phyloP scores from a whole-genome alignment of 164 flowering plant genomes.

The Vitis labrusca region DNA sequence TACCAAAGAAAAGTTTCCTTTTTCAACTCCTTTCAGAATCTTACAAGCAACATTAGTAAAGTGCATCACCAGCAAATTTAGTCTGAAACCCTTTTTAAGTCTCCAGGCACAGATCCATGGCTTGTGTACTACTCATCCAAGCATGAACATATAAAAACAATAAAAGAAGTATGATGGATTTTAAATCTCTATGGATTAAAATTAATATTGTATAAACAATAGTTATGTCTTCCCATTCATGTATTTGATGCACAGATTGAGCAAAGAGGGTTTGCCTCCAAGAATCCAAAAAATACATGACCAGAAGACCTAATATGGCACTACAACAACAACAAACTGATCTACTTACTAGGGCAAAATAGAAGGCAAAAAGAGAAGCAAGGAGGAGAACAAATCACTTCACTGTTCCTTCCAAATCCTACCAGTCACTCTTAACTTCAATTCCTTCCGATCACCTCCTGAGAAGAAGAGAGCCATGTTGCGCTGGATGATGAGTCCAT shows the following conservation, averaged over 20 bases:
- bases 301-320: slow-evolving; percentile 12
- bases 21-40: too few species aligned
- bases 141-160: too few species aligned
- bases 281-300: slow-evolving; percentile 34
- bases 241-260: slow-evolving; percentile 34
- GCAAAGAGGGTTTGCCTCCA: slow-evolving; percentile 64
- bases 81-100: too few species aligned
- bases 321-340: neutral
- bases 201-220: neutral
- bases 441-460: slow-evolving; percentile 44
- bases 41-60: too few species aligned
- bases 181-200: slow-evolving; percentile 1
- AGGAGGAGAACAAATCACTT: neutral
- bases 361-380: neutral
- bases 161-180: too few species aligned
- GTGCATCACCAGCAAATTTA: too few species aligned
- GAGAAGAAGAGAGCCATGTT: slow-evolving; percentile 48
- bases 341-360: neutral
- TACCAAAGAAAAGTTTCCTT: too few species aligned
- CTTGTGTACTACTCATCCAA: too few species aligned
- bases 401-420: slow-evolving; percentile 46
- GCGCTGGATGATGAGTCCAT: slow-evolving; percentile 44
- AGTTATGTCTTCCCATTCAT: slow-evolving; percentile 25
- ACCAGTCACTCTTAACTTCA: slow-evolving; percentile 49
- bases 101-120: too few species aligned